Evolutionary conservation across 805 yeast species (phyloP), one percentile per base, ranked within the genome.

Genomic region (Candida hungchunana): DNA sequence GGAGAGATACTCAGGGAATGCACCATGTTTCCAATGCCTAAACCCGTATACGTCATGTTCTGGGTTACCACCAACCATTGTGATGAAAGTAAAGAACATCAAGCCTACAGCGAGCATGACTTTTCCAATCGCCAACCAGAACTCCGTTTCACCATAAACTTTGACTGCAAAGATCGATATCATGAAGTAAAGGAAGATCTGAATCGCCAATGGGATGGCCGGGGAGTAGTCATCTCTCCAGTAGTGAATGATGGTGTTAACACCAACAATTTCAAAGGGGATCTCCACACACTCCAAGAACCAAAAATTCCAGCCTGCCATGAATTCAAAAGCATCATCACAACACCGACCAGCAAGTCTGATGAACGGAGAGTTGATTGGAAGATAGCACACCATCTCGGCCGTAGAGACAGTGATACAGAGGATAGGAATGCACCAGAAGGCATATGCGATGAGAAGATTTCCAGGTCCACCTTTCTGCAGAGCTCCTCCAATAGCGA

Each of bases 41-140:
- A 78, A 76, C 3, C 84, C 84, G 45, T 64, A 75, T 5, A 64
- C 71, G 46, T 82, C 84, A 41, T 73, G 76, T 26, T 66, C 57
- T 1, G 95, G 95, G 55, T 85, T 86, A 18, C 95, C 96, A 20
- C 95, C 95, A 24, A 82, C 75, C 94, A 85, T 86, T 6, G 88
- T 78, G 36, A 84, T 56, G 48, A 86, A 80, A 2, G 93, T 83
- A 58, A 82, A 86, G 18, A 81, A 50, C 40, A 86, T 71, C 31
- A 86, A 64, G 2, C 93, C 95, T n/a, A 79, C 55, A 11, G 89
- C 87, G 31, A 86, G 64, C 5, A 84, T 44, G 37, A 86, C 74
- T 53, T 86, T 86, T 32, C 84, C 81, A 19, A 84, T 65, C 2
- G 89, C 75, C 15, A 85, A 62, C 80, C 82, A 79, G 53, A 85